Conservation (phyloP, 495 filamentous ascomycete genomes). For the Neurospora intermedia region DNA sequence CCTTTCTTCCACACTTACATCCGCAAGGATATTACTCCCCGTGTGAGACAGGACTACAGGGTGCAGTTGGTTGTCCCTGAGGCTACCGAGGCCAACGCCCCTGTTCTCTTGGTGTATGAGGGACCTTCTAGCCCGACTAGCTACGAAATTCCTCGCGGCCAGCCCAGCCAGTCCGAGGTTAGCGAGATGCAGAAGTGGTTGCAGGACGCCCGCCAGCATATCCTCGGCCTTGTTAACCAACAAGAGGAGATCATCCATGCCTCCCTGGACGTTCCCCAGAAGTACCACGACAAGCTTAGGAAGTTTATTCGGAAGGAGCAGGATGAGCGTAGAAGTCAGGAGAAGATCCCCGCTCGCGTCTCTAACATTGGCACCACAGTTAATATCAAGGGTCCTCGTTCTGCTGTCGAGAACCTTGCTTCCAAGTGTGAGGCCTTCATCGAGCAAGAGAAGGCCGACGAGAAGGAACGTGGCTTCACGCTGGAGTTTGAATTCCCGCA, state of each 20-base stretch:
- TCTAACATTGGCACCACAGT: slow-evolving; percentile 45
- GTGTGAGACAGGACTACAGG: slow-evolving; percentile 60
- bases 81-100: slow-evolving; percentile 41
- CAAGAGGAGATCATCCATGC: slow-evolving; percentile 58
- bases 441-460: slow-evolving; percentile 72
- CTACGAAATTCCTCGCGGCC: slow-evolving; percentile 54
- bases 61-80: slow-evolving; percentile 72
- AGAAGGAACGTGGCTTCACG: slow-evolving; percentile 77
- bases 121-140: slow-evolving; percentile 44
- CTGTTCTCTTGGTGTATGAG: slow-evolving; percentile 82
- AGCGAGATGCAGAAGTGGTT: slow-evolving; percentile 46
- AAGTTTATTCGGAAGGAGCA: slow-evolving; percentile 72
- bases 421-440: slow-evolving; percentile 66
- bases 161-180: slow-evolving; percentile 30
- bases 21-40: slow-evolving; percentile 48
- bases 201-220: slow-evolving; percentile 58
- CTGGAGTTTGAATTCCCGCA: slow-evolving; percentile 84
- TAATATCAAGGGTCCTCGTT: slow-evolving; percentile 64
- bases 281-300: slow-evolving; percentile 67
- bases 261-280: slow-evolving; percentile 58
- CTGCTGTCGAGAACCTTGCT: slow-evolving; percentile 56
- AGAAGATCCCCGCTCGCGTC: slow-evolving; percentile 64
- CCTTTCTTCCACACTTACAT: slow-evolving; percentile 80
- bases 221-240: slow-evolving; percentile 56
- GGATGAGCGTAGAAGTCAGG: slow-evolving; percentile 45